phyloP scores from a whole-genome alignment of 768 basidiomycete species.

The Pleurotus djamor region DNA sequence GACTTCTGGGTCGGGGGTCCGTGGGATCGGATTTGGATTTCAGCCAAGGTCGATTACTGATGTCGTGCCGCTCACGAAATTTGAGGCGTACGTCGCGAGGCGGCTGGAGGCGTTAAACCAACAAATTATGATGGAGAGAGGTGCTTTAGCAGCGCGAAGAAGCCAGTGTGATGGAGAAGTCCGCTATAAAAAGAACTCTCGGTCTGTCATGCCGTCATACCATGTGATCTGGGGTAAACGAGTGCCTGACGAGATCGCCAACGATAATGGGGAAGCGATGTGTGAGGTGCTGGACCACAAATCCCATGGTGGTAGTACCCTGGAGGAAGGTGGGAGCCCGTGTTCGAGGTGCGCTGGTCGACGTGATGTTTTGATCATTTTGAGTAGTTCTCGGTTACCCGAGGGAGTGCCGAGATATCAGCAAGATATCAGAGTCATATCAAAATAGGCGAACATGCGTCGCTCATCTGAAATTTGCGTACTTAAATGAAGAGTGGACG shows the following conservation, averaged over 20 bases:
- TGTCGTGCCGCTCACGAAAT: background rate
- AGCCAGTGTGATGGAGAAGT: background rate
- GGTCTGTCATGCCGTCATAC: background rate
- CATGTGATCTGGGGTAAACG: background rate
- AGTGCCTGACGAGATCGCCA: background rate
- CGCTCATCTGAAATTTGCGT: too few species aligned
- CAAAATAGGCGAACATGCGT: too few species aligned
- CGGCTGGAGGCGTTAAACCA: background rate
- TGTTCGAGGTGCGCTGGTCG: too few species aligned
- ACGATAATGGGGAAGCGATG: too few species aligned
- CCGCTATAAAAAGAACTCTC: background rate
- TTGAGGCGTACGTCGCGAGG: background rate
- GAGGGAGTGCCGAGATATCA: too few species aligned
- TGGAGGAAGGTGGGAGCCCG: too few species aligned
- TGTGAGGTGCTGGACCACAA: too few species aligned
- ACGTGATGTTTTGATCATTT: too few species aligned
- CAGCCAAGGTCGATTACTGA: background rate
- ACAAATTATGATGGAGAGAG: background rate
- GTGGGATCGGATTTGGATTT: background rate
- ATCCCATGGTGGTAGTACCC: too few species aligned
- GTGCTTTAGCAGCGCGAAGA: background rate
- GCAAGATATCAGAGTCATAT: too few species aligned
- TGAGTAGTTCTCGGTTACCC: too few species aligned
- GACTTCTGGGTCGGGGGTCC: slow-evolving; percentile 1
- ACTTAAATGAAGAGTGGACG: too few species aligned